Percentiles rank a stretch among this genome's conserved stretches.
phyloP scores from a whole-genome alignment of 2,329 filamentous ascomycete species.

The Trichoderma polysporum region DNA sequence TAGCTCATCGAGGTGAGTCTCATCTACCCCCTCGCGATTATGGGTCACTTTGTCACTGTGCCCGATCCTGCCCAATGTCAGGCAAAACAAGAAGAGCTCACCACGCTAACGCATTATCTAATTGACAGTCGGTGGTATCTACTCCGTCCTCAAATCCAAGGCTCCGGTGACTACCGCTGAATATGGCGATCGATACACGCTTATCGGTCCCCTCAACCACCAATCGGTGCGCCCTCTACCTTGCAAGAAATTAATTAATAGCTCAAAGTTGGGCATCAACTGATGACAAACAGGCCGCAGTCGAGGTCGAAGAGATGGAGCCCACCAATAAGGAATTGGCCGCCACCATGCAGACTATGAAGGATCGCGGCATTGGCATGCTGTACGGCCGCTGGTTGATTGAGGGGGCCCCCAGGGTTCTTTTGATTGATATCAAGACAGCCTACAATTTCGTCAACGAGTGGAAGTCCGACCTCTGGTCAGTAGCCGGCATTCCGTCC shows the following conservation, averaged over 20 bases:
- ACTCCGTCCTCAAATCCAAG: constrained; percentile 98
- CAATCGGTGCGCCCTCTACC: constrained; percentile 64
- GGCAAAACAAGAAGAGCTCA: not conserved
- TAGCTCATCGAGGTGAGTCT: constrained; percentile 83
- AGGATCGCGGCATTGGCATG: constrained; percentile 82
- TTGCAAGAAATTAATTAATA: constrained; percentile 13
- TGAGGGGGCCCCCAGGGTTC: constrained; percentile 87
- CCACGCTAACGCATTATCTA: constrained; percentile 1
- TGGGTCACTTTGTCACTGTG: not conserved
- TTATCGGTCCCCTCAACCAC: constrained; percentile 92
- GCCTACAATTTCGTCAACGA: constrained; percentile 90
- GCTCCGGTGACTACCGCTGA: constrained; percentile 95
- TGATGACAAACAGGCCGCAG: constrained; percentile 66
- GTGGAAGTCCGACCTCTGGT: constrained; percentile 97
- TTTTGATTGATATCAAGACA: constrained; percentile 92
- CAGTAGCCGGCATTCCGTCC: constrained; percentile 87
- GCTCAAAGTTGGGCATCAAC: constrained; percentile 20
- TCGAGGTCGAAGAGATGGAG: constrained; percentile 92
- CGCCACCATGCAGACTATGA: constrained; percentile 88
- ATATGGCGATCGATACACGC: constrained; percentile 95
- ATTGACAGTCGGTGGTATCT: constrained; percentile 84
- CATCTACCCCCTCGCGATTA: constrained; percentile 8
- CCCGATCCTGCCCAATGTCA: constrained; percentile 2
- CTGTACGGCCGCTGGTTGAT: constrained; percentile 97
- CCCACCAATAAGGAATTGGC: constrained; percentile 77